Conservation (phyloP, 305 asterid genomes). For the Ilex paraguariensis region DNA sequence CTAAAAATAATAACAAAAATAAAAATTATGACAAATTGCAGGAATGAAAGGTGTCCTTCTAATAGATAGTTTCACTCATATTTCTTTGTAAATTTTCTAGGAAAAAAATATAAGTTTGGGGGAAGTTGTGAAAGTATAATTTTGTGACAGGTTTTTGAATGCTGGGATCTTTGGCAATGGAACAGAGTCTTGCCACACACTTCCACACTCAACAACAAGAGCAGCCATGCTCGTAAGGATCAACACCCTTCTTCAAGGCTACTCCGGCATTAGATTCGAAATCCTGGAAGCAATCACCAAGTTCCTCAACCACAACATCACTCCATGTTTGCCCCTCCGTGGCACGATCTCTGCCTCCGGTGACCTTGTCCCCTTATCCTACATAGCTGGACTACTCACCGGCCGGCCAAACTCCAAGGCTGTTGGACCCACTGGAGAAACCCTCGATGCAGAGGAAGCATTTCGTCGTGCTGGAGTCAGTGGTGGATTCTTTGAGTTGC, state of each 20-base stretch:
- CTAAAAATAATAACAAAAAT: too few species aligned
- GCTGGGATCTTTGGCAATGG: conserved; percentile 81
- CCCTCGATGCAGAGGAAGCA: conserved; percentile 56
- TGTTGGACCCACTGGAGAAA: conserved; percentile 52
- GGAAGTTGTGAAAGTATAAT: too few species aligned
- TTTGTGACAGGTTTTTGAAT: conserved; percentile 48
- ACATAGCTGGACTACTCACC: conserved; percentile 76
- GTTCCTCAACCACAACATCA: conserved; percentile 64
- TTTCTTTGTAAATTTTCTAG: too few species aligned
- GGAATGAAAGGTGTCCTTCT: too few species aligned
- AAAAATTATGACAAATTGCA: too few species aligned
- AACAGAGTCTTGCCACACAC: conserved; percentile 53
- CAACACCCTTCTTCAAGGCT: conserved; percentile 87
- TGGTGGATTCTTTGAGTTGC: conserved; percentile 71
- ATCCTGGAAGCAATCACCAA: conserved; percentile 74
- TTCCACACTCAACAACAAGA: conserved; percentile 71
- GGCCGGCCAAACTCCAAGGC: conserved; percentile 82
- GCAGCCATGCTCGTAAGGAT: conserved; percentile 90
- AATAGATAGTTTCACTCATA: too few species aligned
- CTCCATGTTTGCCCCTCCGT: conserved; percentile 80
- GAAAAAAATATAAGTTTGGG: too few species aligned
- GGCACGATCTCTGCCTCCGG: conserved; percentile 88
- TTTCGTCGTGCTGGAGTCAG: conserved; percentile 52
- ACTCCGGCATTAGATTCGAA: conserved; percentile 80
- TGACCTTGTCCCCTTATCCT: conserved; percentile 79